Conservation (phyloP, 306 rosid species). For the Parietaria judaica region DNA sequence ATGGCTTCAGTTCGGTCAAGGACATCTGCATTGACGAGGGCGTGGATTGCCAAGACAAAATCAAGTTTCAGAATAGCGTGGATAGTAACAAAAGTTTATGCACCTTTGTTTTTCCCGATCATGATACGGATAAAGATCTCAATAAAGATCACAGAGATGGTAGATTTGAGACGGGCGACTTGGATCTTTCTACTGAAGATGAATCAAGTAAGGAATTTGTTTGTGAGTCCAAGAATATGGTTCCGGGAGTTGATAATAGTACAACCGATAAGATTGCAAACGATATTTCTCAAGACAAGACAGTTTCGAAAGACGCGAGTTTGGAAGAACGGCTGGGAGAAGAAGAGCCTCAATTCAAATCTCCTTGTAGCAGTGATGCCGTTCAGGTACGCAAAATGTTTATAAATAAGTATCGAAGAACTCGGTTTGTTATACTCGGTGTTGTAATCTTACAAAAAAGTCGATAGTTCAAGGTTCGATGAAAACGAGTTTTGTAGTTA, state of each 20-base stretch:
- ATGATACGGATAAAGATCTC: constrained; percentile 14
- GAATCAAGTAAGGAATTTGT: constrained; percentile 27
- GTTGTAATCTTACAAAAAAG: neutral
- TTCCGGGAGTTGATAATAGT: constrained; percentile 16
- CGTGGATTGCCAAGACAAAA: constrained; percentile 36
- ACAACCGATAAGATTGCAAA: constrained; percentile 14
- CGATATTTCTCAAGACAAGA: constrained; percentile 23
- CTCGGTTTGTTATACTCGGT: neutral
- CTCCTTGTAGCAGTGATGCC: constrained; percentile 22
- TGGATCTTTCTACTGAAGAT: constrained; percentile 18
- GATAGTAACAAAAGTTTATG: constrained; percentile 27
- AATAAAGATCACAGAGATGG: constrained; percentile 24
- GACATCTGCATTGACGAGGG: constrained; percentile 83
- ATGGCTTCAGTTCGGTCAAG: constrained; percentile 46
- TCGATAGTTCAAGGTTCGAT: neutral
- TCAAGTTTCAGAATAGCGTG: constrained; percentile 29
- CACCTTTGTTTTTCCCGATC: constrained; percentile 22
- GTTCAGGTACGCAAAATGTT: constrained; percentile 41
- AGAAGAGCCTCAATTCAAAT: constrained; percentile 7
- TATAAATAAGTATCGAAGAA: neutral
- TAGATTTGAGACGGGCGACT: constrained; percentile 8
- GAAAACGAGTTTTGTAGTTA: neutral
- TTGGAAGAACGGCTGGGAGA: constrained; percentile 15
- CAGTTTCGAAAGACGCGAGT: constrained; percentile 14
- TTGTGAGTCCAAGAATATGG: constrained; percentile 25